Evolutionary conservation across 2,329 filamentous ascomycete genomes (phyloP), one percentile per base, ranked within the genome.

Genomic region (Trichoderma sp.): DNA sequence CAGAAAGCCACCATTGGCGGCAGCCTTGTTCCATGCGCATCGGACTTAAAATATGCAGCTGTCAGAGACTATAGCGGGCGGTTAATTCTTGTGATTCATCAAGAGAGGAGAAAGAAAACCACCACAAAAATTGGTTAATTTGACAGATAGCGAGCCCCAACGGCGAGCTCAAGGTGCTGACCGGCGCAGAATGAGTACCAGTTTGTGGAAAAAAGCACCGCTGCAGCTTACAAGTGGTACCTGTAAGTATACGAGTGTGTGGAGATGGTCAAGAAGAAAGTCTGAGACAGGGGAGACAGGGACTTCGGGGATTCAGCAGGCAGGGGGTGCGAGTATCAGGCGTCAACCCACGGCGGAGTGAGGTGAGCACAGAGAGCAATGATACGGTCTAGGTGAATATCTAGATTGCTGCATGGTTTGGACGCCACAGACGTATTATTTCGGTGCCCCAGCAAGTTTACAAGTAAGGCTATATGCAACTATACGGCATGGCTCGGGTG

Each of bases 271-370:
- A 42, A 19, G 22, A 42, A 39, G 32, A 22, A 63, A 63, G 61
- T 57, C 52, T 65, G 52, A 65, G 61, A 65, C 52, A 42, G 52
- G 61, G 61, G 61, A 57, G 61, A 56, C 61, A 65, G 61, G 61
- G 61, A 34, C 61, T 65, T 65, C 61, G 61, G 61, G 52, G 52
- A 57, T 57, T n/a, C n/a, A 56, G n/a, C 50, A 57, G 54, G 61
- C 19, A 34, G 61, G 61, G 61, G 19, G 61, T 57, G 61, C 61
- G 54, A 13, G 13, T 64, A 65, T 65, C 52, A 58, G 19, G 27
- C 34, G 17, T 10, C 25, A 42, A 64, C 25, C n/a, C 37, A 27
- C 22, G 22, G 58, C 25, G 35, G 60, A 19, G 48, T 34, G 61
- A 53, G 34, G 60, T 53, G 34, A 22, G 37, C n/a, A 12, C n/a